These are phyloP conservation scores for Giardia muris DNA, from an alignment of 208 protist genomes.

Conservation along the genomic window DNA sequence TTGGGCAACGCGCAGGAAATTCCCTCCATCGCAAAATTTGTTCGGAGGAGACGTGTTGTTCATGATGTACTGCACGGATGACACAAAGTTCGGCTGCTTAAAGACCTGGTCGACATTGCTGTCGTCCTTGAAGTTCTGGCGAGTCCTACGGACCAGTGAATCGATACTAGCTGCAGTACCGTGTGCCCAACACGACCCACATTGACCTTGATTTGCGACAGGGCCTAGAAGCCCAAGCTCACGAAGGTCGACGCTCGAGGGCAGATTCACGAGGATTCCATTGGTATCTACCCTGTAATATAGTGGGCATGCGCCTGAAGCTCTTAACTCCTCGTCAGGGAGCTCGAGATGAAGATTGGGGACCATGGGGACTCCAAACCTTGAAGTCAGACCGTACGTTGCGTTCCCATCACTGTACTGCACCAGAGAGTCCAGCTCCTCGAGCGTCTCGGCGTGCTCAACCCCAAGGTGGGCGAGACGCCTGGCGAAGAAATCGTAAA, in stretches of 20 bases:
- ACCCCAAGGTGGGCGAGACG: neutral
- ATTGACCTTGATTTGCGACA: conserved; percentile 51
- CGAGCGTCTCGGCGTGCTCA: neutral
- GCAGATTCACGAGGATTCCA: conserved; percentile 26
- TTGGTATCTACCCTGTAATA: neutral
- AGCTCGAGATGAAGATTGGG: neutral
- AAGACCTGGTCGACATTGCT: neutral
- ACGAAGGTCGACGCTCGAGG: conserved; percentile 48
- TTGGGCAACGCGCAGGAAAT: neutral
- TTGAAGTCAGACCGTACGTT: neutral
- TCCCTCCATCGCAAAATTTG: neutral
- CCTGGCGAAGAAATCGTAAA: neutral
- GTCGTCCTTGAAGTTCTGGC: neutral
- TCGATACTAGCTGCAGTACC: conserved; percentile 29
- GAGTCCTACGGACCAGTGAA: conserved; percentile 40
- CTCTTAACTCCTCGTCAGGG: neutral
- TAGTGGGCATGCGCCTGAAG: neutral
- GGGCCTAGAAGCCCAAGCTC: conserved; percentile 43
- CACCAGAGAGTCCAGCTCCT: neutral
- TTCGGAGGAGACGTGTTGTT: neutral
- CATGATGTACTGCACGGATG: neutral
- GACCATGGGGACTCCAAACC: neutral
- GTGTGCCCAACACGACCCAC: conserved; percentile 53
- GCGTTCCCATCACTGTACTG: neutral
- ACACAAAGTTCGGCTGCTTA: neutral